These are phyloP conservation scores for Quercus lobata DNA, from an alignment of 331 rosid genomes.

Conservation along the genomic window DNA sequence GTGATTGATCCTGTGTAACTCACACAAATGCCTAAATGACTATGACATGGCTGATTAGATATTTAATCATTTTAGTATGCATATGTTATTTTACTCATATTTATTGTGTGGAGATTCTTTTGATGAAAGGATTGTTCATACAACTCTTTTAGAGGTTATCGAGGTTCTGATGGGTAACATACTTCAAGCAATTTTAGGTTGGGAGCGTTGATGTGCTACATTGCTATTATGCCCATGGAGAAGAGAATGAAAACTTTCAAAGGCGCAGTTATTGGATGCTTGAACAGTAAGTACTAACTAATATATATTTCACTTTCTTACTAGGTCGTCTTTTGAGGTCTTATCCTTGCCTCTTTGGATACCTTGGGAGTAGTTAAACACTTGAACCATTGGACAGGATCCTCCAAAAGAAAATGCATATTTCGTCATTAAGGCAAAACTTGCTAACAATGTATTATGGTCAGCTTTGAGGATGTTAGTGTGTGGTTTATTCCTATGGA, in stretches of 20 bases:
- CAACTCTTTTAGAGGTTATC: neutral
- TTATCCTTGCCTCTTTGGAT: neutral
- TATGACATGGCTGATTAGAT: neutral
- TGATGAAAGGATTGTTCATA: neutral
- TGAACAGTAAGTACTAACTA: slow-evolving; percentile 67
- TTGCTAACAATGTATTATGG: neutral
- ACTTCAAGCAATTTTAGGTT: slow-evolving; percentile 63
- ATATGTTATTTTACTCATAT: neutral
- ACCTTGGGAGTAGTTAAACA: neutral
- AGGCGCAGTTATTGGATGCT: slow-evolving; percentile 98
- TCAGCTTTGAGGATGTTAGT: neutral
- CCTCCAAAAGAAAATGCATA: neutral
- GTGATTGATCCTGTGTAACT: slow-evolving; percentile 7
- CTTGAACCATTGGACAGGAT: neutral
- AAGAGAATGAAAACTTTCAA: slow-evolving; percentile 85
- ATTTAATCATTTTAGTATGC: neutral
- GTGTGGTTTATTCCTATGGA: neutral
- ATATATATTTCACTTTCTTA: slow-evolving; percentile 8
- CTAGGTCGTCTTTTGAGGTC: neutral
- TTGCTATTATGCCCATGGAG: slow-evolving; percentile 97
- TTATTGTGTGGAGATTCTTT: neutral
- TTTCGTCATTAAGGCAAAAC: slow-evolving; percentile 3
- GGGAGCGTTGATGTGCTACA: slow-evolving; percentile 90
- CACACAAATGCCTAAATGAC: neutral
- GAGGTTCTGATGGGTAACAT: slow-evolving; percentile 25